These are phyloP conservation scores for Adansonia madagascariensis DNA, from an alignment of 441 rosid species.

Conservation along the genomic window DNA sequence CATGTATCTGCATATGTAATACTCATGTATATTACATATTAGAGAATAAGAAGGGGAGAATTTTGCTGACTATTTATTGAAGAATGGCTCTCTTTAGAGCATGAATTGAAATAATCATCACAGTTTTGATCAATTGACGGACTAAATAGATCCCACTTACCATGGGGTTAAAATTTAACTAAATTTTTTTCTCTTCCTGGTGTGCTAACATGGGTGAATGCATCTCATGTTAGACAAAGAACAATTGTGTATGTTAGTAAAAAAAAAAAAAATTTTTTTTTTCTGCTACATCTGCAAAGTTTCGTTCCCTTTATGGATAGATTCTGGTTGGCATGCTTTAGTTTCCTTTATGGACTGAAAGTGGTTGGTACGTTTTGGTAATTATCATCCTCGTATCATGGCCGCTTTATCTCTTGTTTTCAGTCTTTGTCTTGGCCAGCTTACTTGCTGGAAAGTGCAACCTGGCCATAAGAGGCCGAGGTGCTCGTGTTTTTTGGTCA, in stretches of 20 bases:
- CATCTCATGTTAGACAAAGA: constrained; percentile 42
- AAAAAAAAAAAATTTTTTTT: constrained; percentile 16
- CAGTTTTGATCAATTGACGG: constrained; percentile 28
- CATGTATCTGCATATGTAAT: neutral
- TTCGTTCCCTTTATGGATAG: constrained; percentile 29
- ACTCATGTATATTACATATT: neutral
- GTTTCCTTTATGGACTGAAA: constrained; percentile 25
- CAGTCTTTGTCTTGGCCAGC: constrained; percentile 48
- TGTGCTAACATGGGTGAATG: constrained; percentile 34
- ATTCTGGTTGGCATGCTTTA: constrained; percentile 37
- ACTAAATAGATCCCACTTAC: constrained; percentile 32
- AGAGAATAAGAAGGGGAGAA: neutral
- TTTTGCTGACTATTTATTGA: constrained; percentile 18
- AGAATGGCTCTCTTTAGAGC: constrained; percentile 52
- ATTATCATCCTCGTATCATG: constrained; percentile 29
- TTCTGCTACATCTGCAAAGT: constrained; percentile 36
- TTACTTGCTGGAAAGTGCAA: constrained; percentile 81
- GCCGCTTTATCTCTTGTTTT: constrained; percentile 30
- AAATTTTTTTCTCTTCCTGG: constrained; percentile 27
- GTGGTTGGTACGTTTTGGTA: constrained; percentile 37
- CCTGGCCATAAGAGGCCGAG: constrained; percentile 80
- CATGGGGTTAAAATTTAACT: constrained; percentile 24
- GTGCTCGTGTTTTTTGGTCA: constrained; percentile 72
- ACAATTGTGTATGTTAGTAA: constrained; percentile 49
- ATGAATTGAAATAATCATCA: constrained; percentile 47